Evolutionary conservation across 2,329 filamentous ascomycete genomes (phyloP), one percentile per base, ranked within the genome.

Genomic region (Chaetothyriales sp.): DNA sequence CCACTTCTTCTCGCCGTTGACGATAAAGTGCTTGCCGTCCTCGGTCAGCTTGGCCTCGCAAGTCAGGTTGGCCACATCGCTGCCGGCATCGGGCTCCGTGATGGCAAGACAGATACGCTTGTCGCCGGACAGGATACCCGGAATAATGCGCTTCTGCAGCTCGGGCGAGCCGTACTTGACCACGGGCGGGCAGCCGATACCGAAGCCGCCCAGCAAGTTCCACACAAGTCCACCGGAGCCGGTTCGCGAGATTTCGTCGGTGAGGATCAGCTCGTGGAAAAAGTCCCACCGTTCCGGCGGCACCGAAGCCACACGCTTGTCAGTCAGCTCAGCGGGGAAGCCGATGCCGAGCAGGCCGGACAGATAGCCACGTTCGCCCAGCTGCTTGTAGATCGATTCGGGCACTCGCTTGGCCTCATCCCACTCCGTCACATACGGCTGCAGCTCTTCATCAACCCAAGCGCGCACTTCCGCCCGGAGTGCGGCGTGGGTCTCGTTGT

Each of bases 1-100:
- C 90, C 92, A 96, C 73, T 98, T 98, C 84, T 98, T 96, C 79
- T 95, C 90, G 50, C 92, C 92, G 64, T 96, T 98, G 70, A 98
- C 92, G 60, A 96, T 96, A 71, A 93, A 98, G 73, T 96, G 87
- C 75, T 96, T 96, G 64, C 92, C 92, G 62, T 98, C 92, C 61
- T 92, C 85, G 56, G 79, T 86, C 52, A 96, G 77, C 75, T 95
- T 95, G 22, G 92, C 92, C 74, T 96, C 89, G 68, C 90, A 96
- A 12, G 83, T 92, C 59, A 98, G 67, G 70, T 95, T 96, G 53
- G 92, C 92, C 8, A 98, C 92, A 65, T 98, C 92, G 58, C 81
- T 87, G 44, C 92, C 92, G 10, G 89, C 92, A 70, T 96, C 90
- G 54, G 84, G 92, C 71, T 98, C 92, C 0, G 92, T 98, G 61